Evolutionary conservation across 805 yeast genomes (phyloP), one percentile per base, ranked within the genome.

Genomic region (Alloascoidea africana): DNA sequence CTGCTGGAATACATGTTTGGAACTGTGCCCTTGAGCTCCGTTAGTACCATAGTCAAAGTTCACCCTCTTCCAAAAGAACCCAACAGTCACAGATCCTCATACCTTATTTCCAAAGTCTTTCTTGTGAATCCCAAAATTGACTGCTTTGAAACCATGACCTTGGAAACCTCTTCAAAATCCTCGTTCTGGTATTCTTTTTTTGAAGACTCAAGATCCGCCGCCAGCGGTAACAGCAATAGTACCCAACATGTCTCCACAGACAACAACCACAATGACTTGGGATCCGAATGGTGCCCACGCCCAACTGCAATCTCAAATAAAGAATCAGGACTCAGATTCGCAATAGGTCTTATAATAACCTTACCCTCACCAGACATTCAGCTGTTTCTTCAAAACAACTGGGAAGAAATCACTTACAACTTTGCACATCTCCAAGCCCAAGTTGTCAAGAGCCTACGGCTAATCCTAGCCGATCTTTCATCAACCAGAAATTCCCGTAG

Each of bases 401-500:
- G 36, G 49, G 45, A 16, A 46, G 65, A 37, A 44, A 51, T 15
- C 8, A 36, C 42, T 11, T 34, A 19, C 14, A 48, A 47, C 2
- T 32, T 46, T 16, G 34, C 46, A 5, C 46, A 45, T 14, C 36
- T 47, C 16, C 47, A 47, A 35, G 3, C 34, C 5, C 32, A 27
- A 5, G 36, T 46, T 3, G 27, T 18, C 6, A n/a, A 15, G 14
- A 34, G 15, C 15, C 35, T 47, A 8, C 8, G 34, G 4, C 34
- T 35, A 13, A 16, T 46, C n/a, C 39, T 38, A 13, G 4, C 36
- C 23, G 32, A 23, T 8, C 30, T 8, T 8, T 23, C 30, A 8
- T 23, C 30, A 23, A 23, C 30, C 8, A 23, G n/a, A 8, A 23
- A 23, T 23, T 23, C 30, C 35, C 4, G 33, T 36, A 4, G 14